phyloP scores from a whole-genome alignment of 345 rosid species.

The Aethionema arabicum region DNA sequence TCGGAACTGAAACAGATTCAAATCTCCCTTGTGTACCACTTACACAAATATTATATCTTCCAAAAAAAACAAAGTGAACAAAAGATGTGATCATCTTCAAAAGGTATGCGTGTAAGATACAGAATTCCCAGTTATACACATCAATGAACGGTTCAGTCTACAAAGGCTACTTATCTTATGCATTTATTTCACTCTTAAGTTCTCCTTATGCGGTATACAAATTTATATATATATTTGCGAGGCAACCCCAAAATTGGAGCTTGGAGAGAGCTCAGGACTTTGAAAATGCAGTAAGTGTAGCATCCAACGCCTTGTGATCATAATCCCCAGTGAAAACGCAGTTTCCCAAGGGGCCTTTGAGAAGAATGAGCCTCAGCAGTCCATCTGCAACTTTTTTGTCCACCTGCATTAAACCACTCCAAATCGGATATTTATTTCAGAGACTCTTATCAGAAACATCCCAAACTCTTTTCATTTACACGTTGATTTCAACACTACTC shows the following conservation, averaged over 20 bases:
- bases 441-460: constrained; percentile 3
- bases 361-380: constrained; percentile 81
- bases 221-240: constrained; percentile 11
- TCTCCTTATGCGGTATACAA: constrained; percentile 6
- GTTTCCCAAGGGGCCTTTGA: constrained; percentile 90
- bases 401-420: constrained; percentile 47
- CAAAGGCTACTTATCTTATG: too few species aligned
- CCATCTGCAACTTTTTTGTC: constrained; percentile 99
- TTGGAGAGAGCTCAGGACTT: constrained; percentile 26
- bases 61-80: too few species aligned
- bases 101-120: too few species aligned
- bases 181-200: too few species aligned
- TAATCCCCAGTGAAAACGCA: constrained; percentile 94
- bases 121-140: too few species aligned
- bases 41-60: too few species aligned
- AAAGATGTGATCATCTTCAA: too few species aligned
- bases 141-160: too few species aligned
- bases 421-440: not conserved
- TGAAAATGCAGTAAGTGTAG: constrained; percentile 71
- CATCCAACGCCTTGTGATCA: constrained; percentile 76
- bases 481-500: constrained; percentile 29
- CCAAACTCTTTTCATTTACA: not conserved
- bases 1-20: too few species aligned
- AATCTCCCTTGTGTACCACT: too few species aligned
- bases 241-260: constrained; percentile 7